A percentile compares a stretch with the other conserved stretches of the same genome.
phyloP scores from a whole-genome alignment of 2,329 filamentous ascomycete genomes.

The Aspergillus candidus region DNA sequence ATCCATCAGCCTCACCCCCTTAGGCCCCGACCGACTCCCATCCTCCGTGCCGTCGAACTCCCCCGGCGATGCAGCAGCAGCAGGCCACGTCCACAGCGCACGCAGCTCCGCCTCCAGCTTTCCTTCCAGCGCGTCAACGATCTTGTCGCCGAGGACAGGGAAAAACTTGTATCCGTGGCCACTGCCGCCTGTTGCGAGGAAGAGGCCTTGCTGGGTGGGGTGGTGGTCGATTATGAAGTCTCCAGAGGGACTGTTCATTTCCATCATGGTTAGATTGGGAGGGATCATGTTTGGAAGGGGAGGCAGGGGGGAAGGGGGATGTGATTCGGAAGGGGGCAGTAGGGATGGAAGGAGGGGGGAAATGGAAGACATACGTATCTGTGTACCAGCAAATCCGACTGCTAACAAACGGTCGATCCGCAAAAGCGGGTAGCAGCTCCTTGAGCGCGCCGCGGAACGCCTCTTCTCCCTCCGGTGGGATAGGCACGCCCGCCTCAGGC shows the following conservation, averaged over 20 bases:
- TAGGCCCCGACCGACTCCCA: constrained; percentile 33
- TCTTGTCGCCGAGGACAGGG: constrained; percentile 48
- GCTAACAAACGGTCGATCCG: constrained; percentile 54
- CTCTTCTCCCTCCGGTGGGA: constrained; percentile 52
- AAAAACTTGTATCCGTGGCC: constrained; percentile 53
- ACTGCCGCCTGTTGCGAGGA: constrained; percentile 48
- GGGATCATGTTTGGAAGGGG: too few species aligned
- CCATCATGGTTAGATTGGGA: neutral
- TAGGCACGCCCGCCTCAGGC: constrained; percentile 31
- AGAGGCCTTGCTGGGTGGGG: constrained; percentile 49
- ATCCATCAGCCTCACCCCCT: constrained; percentile 31
- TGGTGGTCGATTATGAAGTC: constrained; percentile 69
- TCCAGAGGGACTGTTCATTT: constrained; percentile 45
- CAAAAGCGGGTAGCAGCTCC: constrained; percentile 56
- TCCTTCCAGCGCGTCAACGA: constrained; percentile 43
- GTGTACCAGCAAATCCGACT: constrained; percentile 71
- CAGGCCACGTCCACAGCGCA: constrained; percentile 41
- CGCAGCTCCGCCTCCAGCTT: constrained; percentile 37
- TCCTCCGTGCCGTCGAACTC: constrained; percentile 31
- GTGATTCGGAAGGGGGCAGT: neutral
- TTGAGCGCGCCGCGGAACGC: constrained; percentile 57
- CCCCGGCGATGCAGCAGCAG: constrained; percentile 9
- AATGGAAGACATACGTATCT: constrained; percentile 49
- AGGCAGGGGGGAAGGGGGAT: too few species aligned
- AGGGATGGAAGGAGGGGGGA: neutral